Base-by-base conservation (phyloP, 139 green algal genomes). In the Nannochloris sp. region DNA sequence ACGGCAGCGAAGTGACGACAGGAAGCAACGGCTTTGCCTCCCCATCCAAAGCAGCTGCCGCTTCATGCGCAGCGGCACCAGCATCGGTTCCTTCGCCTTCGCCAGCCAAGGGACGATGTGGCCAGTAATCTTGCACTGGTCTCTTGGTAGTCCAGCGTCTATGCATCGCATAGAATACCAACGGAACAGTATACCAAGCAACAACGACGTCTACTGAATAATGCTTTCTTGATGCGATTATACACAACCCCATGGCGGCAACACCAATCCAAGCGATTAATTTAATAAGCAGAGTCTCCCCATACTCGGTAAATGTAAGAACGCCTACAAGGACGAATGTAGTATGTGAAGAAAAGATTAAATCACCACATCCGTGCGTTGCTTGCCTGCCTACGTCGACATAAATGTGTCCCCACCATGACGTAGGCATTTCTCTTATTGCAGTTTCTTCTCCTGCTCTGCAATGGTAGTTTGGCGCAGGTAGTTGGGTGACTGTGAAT, bases 331-430 rank as follows among this genome's bases (percentile, higher is more conserved):
- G 60, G 25, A 75, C 73, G 70, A 95, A 95, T 1, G 80, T 93
- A 12, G 83, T 92, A 75, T 95, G 87, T 0, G 81, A 92, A 2
- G 79, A 90, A 75, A 97, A 97, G 58, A 97, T 92, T 48, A 97
- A 82, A 79, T 97, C 90, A 4, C 90, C 90, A 68, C 90, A 97
- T 30, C 84, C 80, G 65, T 88, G 83, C 4, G 81, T 82, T 29
- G 76, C 72, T 75, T 87, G 76, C 2, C 73, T 66, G 3, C 68
- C 66, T 2, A 92, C 69, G 62, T 92, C 74, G 9, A 94, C 65
- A 3, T 89, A 44, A 0, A 94, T 19, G 60, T 95, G 84, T 0
- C 76, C 81, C 46, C 73, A 85, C 85, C 83, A 93, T 61, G 87
- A 79, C 36, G 62, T 9, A 7, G 87, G 87, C 85, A 80, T 84